Evolutionary conservation across 495 filamentous ascomycete species (phyloP).

Genomic region (Penicillium paxilli): DNA sequence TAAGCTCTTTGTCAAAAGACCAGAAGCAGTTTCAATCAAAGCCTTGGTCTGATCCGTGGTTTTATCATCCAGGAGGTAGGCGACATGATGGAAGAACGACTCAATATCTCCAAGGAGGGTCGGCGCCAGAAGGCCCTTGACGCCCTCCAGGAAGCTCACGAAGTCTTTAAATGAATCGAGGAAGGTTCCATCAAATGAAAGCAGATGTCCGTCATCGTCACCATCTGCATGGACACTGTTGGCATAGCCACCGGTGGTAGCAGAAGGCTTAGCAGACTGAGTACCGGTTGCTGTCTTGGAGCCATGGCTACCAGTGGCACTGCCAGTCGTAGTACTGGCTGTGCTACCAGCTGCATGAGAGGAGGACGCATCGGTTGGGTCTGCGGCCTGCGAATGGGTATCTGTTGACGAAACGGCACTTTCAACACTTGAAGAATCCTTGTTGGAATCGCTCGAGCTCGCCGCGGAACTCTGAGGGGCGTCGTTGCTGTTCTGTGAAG

Average conservation of each 20-base stretch:
- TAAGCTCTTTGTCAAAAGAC: slow-evolving; percentile 27
- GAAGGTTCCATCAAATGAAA: slow-evolving; percentile 10
- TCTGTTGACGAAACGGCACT: background rate
- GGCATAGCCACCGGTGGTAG: background rate
- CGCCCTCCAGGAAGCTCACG: slow-evolving; percentile 37
- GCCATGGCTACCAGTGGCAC: background rate
- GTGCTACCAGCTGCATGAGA: background rate
- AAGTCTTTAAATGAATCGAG: slow-evolving; percentile 33
- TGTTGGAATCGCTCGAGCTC: background rate
- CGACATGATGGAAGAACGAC: slow-evolving; percentile 46
- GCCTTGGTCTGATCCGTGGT: slow-evolving; percentile 38
- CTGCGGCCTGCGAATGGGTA: background rate
- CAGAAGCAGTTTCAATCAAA: slow-evolving; percentile 27
- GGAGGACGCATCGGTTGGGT: background rate
- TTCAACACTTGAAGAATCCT: background rate
- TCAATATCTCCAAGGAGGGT: slow-evolving; percentile 42
- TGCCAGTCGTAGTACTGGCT: background rate
- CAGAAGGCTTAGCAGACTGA: background rate
- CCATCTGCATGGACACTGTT: slow-evolving; percentile 1
- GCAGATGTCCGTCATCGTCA: background rate
- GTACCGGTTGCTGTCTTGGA: background rate
- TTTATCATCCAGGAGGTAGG: slow-evolving; percentile 43
- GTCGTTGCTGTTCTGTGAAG: slow-evolving; percentile 1
- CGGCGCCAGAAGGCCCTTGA: slow-evolving; percentile 41
- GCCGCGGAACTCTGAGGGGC: background rate